phyloP scores from a whole-genome alignment of 768 basidiomycete genomes.

The Hysterangium stoloniferum region DNA sequence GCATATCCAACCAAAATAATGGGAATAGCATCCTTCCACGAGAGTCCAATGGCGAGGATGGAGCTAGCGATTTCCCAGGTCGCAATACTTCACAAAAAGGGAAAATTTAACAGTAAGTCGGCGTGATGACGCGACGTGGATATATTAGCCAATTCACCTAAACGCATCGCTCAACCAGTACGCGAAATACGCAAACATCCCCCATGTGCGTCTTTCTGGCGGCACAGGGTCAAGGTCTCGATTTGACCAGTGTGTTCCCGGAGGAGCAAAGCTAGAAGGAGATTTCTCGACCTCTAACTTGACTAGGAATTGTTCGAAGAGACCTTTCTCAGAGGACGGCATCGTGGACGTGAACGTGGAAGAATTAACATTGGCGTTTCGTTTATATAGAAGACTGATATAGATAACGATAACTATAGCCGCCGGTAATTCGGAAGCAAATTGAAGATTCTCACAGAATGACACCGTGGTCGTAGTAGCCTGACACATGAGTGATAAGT shows the following conservation, averaged over 20 bases:
- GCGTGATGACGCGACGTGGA: constrained; percentile 26
- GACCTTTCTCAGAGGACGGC: too few relatives aligned
- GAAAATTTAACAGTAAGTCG: constrained; percentile 16
- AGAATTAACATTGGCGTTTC: too few relatives aligned
- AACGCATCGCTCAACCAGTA: constrained; percentile 41
- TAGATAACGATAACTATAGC: too few relatives aligned
- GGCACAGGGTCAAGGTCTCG: constrained; percentile 59
- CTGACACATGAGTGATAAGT: too few relatives aligned
- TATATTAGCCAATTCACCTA: not conserved
- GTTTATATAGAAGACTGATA: too few relatives aligned
- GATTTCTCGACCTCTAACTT: constrained; percentile 9
- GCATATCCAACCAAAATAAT: not conserved
- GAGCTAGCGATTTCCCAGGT: constrained; percentile 62
- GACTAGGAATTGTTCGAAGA: not conserved
- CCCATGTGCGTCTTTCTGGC: constrained; percentile 53
- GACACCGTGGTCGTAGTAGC: too few relatives aligned
- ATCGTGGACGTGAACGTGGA: too few relatives aligned
- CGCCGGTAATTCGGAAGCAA: too few relatives aligned
- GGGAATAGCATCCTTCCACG: constrained; percentile 39
- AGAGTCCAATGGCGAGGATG: constrained; percentile 68
- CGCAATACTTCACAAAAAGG: too few relatives aligned
- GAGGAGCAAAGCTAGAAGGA: not conserved
- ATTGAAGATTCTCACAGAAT: too few relatives aligned
- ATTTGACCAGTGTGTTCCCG: constrained; percentile 12
- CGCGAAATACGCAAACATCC: constrained; percentile 54